Evolutionary conservation across 2,329 filamentous ascomycete species (phyloP).

Genomic region (Sarocladium kiliense): DNA sequence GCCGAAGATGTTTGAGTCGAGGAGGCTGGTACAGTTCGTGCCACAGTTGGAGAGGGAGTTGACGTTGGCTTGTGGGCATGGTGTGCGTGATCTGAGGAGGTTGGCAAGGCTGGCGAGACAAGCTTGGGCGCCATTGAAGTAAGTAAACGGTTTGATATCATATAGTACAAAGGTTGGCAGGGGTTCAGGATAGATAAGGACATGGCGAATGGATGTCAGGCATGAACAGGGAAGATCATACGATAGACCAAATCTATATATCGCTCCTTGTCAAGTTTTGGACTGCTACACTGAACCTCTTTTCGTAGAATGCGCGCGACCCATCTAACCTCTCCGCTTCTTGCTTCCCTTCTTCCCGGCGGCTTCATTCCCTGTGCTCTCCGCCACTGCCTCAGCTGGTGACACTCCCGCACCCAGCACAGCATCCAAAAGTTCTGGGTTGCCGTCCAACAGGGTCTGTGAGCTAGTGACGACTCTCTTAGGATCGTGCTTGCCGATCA

Average conservation of each 20-base stretch:
- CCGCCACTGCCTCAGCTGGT: slow-evolving; percentile 23
- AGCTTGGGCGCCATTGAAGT: slow-evolving; percentile 40
- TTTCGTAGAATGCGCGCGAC: not conserved
- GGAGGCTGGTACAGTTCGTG: slow-evolving; percentile 38
- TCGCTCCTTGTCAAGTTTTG: not conserved
- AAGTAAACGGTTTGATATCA: slow-evolving; percentile 8
- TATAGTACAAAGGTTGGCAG: no score
- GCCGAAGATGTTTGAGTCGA: slow-evolving; percentile 42
- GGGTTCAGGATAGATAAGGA: no score
- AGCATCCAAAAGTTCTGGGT: slow-evolving; percentile 45
- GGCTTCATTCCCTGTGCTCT: slow-evolving; percentile 16
- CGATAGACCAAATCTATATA: no score
- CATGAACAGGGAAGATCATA: no score
- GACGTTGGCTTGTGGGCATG: slow-evolving; percentile 46
- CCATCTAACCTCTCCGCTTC: slow-evolving; percentile 37
- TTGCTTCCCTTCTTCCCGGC: slow-evolving; percentile 36
- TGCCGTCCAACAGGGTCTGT: slow-evolving; percentile 31
- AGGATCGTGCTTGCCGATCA: slow-evolving; percentile 62
- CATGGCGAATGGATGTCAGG: no score
- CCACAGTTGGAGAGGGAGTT: slow-evolving; percentile 41
- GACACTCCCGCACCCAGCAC: slow-evolving; percentile 31
- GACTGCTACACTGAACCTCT: not conserved
- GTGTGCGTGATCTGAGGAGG: slow-evolving; percentile 46
- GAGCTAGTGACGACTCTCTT: slow-evolving; percentile 41
- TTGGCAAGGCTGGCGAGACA: slow-evolving; percentile 43